Evolutionary conservation across 805 yeast genomes (phyloP), one percentile per base, ranked within the genome.

Genomic region (Candida golubevii): DNA sequence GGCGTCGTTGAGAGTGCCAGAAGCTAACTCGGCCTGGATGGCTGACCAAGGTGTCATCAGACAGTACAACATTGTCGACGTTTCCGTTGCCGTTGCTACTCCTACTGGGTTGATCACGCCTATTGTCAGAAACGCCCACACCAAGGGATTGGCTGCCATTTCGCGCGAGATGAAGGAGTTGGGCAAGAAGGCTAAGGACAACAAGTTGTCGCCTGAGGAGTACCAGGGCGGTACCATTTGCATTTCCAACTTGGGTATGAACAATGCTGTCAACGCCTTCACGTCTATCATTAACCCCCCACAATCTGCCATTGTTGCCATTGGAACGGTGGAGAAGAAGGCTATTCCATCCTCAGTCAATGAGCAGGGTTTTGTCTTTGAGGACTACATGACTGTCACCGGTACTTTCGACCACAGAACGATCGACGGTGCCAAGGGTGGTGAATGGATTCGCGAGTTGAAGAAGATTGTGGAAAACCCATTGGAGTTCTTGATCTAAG

Each of bases 221-320:
- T 93, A 86, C 83, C 96, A 88, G 79, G 99, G 99, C 60, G 99
- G 99, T 64, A 90, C 99, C 58, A 88, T 93, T 69, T 89, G 97
- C 67, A 91, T 93, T 63, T 93, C 98, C 55, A 93, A 93, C 84
- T 77, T 93, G 78, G 99, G 99, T 65, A 93, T 93, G 99, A 93
- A 93, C 82, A 80, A 74, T 46, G 98, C 99, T 44, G 97, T 91
- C 38, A 77, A 82, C 53, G 62, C 85, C 65, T 93, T 93, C 82
- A 91, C 99, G 28, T 91, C 99, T 32, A 93, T 93, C 70, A 83
- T 93, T 68, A 93, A 93, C 80, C 98, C 97, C 51, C 99, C 99
- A 43, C 99, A 91, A 72, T 78, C 90, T 41, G 83, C 96, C 40
- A 93, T 93, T 61, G 71, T 93, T 59, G 99, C 99, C 50, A 79